Evolutionary conservation across 2,329 filamentous ascomycete species (phyloP).

Genomic region (Sporothrix luriei): DNA sequence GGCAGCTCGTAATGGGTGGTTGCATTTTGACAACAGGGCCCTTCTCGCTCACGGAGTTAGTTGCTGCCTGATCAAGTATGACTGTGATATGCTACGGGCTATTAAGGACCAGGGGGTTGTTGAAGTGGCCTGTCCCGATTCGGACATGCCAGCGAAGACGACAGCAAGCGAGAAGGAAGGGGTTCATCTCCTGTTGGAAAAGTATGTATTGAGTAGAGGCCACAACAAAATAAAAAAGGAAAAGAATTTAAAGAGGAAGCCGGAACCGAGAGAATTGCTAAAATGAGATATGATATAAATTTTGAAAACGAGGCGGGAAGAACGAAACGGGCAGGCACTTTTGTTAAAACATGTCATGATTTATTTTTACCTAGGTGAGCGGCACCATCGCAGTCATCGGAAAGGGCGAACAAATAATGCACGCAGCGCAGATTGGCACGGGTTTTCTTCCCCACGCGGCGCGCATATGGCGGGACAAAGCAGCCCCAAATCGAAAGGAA

Average conservation of each 20-base stretch:
- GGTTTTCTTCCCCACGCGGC: not conserved
- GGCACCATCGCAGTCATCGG: not conserved
- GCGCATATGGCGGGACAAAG: conserved; percentile 3
- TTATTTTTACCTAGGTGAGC: conserved; percentile 17
- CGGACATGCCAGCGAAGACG: conserved; percentile 23
- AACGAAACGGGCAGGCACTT: no score
- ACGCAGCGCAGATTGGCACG: conserved; percentile 5
- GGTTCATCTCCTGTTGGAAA: conserved; percentile 9
- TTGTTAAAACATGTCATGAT: not conserved
- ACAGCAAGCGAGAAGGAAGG: conserved; percentile 9
- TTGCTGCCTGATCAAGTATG: conserved; percentile 20
- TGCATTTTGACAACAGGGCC: conserved; percentile 23
- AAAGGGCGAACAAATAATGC: not conserved
- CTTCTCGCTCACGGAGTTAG: not conserved
- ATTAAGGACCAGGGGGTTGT: conserved; percentile 12
- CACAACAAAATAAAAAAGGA: not conserved
- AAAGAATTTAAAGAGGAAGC: no score
- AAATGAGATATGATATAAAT: conserved; percentile 6
- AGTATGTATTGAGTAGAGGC: no score
- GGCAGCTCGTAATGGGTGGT: not conserved
- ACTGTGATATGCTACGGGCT: not conserved
- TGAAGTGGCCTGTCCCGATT: conserved; percentile 11
- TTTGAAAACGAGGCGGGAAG: conserved; percentile 8
- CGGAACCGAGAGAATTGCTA: not conserved
- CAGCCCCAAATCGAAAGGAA: not conserved